phyloP scores from a whole-genome alignment of 768 basidiomycete genomes.

The Leccinum truebloodii region DNA sequence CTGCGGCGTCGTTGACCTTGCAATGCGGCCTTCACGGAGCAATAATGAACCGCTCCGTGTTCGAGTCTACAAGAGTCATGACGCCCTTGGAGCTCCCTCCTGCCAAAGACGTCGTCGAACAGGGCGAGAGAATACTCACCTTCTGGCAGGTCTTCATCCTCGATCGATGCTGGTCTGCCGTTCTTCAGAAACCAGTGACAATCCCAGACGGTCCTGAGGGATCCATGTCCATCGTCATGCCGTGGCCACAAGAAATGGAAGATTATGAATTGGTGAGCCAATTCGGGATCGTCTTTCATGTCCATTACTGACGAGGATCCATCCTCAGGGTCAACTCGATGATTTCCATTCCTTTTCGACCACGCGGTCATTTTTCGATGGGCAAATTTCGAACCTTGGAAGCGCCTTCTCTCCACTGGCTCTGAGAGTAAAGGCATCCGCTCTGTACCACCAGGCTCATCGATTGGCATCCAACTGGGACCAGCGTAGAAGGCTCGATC shows the following conservation, averaged over 20 bases:
- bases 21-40: conserved; percentile 69
- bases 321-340: conserved; percentile 56
- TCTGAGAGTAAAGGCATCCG: conserved; percentile 74
- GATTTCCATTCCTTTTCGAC: conserved; percentile 55
- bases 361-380: conserved; percentile 61
- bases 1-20: conserved; percentile 70
- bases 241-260: conserved; percentile 74
- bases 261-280: conserved; percentile 70
- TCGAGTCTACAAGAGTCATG: conserved; percentile 38
- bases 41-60: conserved; percentile 34
- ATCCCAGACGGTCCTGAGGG: conserved; percentile 64
- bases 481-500: conserved; percentile 46
- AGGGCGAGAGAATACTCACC: conserved; percentile 69
- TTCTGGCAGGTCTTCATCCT: conserved; percentile 86
- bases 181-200: conserved; percentile 63
- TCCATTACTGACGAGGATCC: conserved; percentile 18
- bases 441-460: conserved; percentile 70
- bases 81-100: conserved; percentile 52
- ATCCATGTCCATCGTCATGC: conserved; percentile 62
- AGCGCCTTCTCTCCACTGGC: conserved; percentile 64
- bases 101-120: conserved; percentile 56
- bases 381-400: conserved; percentile 47
- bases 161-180: conserved; percentile 80
- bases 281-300: conserved; percentile 8
- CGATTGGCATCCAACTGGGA: conserved; percentile 61